Conservation (phyloP, 257 asterid genomes). For the Nicotiana obtusifolia region DNA sequence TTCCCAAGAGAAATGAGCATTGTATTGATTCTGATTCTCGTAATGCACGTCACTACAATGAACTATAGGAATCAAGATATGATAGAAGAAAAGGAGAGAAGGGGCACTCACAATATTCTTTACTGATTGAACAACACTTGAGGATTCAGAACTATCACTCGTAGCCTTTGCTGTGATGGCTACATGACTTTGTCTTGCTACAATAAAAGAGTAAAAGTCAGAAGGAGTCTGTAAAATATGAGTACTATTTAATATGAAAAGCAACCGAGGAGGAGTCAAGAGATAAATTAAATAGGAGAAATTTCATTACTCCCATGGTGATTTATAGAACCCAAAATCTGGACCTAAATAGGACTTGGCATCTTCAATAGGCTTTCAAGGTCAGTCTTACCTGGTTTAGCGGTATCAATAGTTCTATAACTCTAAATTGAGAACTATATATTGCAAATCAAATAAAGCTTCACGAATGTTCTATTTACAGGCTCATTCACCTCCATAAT, state of each 20-base stretch:
- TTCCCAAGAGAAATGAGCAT: neutral
- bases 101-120: constrained; percentile 59
- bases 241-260: neutral
- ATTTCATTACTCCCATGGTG: neutral
- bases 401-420: neutral
- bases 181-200: constrained; percentile 40
- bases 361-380: neutral
- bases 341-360: neutral
- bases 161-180: constrained; percentile 59
- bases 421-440: neutral
- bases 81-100: neutral
- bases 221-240: neutral
- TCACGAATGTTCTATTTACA: neutral
- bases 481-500: neutral
- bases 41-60: neutral
- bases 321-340: neutral
- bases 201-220: constrained; percentile 7
- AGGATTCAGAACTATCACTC: constrained; percentile 47
- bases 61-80: neutral
- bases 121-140: constrained; percentile 43
- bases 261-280: neutral
- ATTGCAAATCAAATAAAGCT: neutral
- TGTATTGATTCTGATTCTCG: neutral
- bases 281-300: neutral
- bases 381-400: neutral